Base-by-base conservation (phyloP, 2,329 filamentous ascomycete species). In the Neonectria faginata region DNA sequence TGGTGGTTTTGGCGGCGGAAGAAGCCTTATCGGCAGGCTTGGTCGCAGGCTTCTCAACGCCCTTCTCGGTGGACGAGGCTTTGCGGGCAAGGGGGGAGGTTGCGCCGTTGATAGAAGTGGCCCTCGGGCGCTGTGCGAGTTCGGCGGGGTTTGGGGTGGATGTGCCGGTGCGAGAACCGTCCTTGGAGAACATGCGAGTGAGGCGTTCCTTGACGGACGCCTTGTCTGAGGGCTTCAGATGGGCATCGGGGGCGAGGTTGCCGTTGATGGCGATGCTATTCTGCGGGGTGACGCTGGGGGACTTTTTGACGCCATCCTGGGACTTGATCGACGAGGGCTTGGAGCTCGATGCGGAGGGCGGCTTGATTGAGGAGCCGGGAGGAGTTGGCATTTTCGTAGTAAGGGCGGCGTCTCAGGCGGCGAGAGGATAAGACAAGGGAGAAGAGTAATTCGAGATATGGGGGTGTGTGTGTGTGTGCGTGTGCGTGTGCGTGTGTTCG, bases 181-280 rank as follows among this genome's bases (percentile, higher is more conserved):
- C 87, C 74, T 86, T 88, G 68, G 82, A 88, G 78, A 90, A 90
- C 84, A 90, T 90, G 80, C 88, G 85, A 44, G 87, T 86, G 61
- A 90, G 76, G 51, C 87, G 85, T 74, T 89, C 87, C 75, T 89
- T 90, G 78, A 90, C 87, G 14, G 87, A 88, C 2, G 84, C 76
- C 76, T 87, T 89, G 71, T 89, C 87, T 61, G 79, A 65, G 25
- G 74, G 67, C 48, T 73, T 71, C 45, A 74, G 47, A 42, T 70
- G 64, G 12, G 61, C 52, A 42, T 75, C 70, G 50, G 72, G 41
- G 31, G 65, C 41, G 31, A 66, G 58, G 57, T 64, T 63, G 58
- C 76, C 78, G 60, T 77, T 77, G 33, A 58, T 58, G 60, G 68
- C 68, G 51, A 74, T 60, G 66, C 78, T 81, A 68, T 84, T 82